Evolutionary conservation across 2,329 filamentous ascomycete genomes (phyloP), one percentile per base, ranked within the genome.

Genomic region (Curvularia sp.): DNA sequence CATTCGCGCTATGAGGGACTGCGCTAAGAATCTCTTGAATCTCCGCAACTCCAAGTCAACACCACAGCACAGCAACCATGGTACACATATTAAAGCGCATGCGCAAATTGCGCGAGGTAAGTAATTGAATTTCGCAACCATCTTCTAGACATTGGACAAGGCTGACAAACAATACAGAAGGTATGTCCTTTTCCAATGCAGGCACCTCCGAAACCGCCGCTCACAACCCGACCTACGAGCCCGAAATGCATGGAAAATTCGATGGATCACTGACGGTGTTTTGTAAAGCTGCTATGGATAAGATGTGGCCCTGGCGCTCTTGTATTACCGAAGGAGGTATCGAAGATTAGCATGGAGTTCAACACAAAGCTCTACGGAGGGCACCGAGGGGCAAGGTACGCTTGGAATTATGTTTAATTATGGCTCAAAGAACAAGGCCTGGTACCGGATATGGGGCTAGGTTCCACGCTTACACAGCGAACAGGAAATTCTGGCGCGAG

Each of bases 401-500:
- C 32, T 21, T 64, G 48, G 27, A 41, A 25, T 47, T 13, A n/a
- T 13, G 3, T 12, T n/a, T 34, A 38, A 27, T 25, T 15, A n/a
- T 19, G 34, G 23, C 47, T 13, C 43, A 32, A 19, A 30, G 3
- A 30, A 13, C 3, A 32, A 5, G 10, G 18, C 10, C 10, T 12
- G 25, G 34, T n/a, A 2, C 15, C 13, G 10, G n/a, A 34, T 10
- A 30, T 5, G n/a, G 25, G 28, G 19, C 25, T 23, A 30, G 5
- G 19, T 45, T 1, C 2, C 32, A 39, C n/a, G 49, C 52, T 58
- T 21, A 57, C 46, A 46, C 47, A 18, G 42, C 3, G 9, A 28
- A 41, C 65, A 96, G 93, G 72, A 92, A 92, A 81, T 97, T 99
- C 84, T 97, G 92, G 91, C 87, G 86, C 64, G 82, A 88, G 60